These are phyloP conservation scores for Backusella liffmaniae DNA, from an alignment of 192 early-diverging fungal genomes.

Conservation along the genomic window DNA sequence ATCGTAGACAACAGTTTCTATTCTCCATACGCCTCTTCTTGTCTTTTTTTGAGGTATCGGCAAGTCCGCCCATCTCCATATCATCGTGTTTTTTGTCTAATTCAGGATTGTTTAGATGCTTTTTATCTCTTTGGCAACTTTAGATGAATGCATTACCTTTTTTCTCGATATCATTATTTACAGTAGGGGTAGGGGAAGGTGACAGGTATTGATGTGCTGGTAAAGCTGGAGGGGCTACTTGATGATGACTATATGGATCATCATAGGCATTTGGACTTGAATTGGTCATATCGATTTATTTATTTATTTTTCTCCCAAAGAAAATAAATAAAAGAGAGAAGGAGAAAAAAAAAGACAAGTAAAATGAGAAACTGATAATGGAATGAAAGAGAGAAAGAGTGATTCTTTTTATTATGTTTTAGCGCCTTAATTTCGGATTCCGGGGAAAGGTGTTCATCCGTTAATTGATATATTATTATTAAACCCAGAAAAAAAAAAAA, in stretches of 20 bases:
- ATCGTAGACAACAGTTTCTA: constrained; percentile 13
- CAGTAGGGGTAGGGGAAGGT: background rate
- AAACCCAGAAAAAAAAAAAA: background rate
- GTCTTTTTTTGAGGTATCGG: background rate
- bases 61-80: background rate
- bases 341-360: background rate
- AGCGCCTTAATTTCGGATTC: constrained; percentile 5
- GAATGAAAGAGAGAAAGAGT: background rate
- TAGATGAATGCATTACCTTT: background rate
- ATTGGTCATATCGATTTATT: background rate
- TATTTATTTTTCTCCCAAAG: background rate
- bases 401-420: background rate
- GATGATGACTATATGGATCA: background rate
- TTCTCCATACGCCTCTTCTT: constrained; percentile 11
- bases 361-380: background rate
- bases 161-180: background rate
- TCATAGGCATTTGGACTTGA: background rate
- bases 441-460: background rate
- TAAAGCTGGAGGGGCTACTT: background rate
- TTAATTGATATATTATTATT: background rate
- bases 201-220: background rate
- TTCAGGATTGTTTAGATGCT: background rate
- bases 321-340: background rate
- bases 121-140: too few relatives aligned
- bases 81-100: constrained; percentile 4